Conservation (phyloP, 805 yeast genomes). For the Barnettozyma sucrosica region DNA sequence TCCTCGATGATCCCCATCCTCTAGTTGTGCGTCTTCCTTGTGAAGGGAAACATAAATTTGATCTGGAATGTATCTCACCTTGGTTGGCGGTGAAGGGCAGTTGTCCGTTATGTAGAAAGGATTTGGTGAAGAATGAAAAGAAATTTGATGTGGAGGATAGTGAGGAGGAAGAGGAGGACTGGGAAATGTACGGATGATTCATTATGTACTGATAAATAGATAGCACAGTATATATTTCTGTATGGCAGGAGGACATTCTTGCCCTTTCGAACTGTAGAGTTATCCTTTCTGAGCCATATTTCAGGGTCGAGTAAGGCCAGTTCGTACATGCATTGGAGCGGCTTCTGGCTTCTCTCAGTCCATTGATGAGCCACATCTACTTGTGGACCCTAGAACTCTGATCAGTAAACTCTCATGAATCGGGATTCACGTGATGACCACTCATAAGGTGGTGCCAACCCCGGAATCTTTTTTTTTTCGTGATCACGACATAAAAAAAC, state of each 20-base stretch:
- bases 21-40: slow-evolving; percentile 75
- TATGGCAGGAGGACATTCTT: no score
- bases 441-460: slow-evolving; percentile 4
- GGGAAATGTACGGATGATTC: slow-evolving; percentile 67
- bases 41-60: slow-evolving; percentile 60
- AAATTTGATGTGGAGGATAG: slow-evolving; percentile 26
- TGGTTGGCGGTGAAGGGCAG: slow-evolving; percentile 74
- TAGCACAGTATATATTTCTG: no score
- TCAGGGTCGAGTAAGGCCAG: no score
- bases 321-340: neutral
- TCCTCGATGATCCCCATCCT: slow-evolving; percentile 69
- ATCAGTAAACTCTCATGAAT: neutral
- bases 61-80: slow-evolving; percentile 84
- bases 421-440: neutral
- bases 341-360: neutral
- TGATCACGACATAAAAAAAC: neutral
- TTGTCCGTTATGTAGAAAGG: slow-evolving; percentile 83
- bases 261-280: neutral
- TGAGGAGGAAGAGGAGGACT: slow-evolving; percentile 56
- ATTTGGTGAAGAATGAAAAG: slow-evolving; percentile 49
- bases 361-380: no score
- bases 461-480: slow-evolving; percentile 2
- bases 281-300: neutral
- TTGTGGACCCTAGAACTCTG: neutral
- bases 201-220: no score